Percentiles rank a stretch among this genome's conserved stretches.
Conservation (phyloP, 2,329 filamentous ascomycete genomes). For the Neofusicoccum sp. region DNA sequence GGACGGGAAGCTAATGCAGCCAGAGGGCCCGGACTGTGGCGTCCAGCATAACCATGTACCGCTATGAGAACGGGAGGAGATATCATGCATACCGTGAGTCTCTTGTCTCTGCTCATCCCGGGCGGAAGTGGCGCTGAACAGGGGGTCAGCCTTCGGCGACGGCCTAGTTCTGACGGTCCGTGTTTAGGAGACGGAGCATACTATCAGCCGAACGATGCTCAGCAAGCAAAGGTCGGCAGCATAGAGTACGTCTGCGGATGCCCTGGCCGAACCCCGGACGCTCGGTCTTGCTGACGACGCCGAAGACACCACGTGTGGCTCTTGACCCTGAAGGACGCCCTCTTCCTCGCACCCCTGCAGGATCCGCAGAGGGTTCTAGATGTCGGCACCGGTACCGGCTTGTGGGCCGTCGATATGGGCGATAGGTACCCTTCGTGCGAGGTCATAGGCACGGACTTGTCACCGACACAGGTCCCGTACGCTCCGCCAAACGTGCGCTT, state of each 20-base stretch:
- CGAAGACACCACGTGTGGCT: constrained; percentile 35
- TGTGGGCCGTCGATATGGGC: constrained; percentile 40
- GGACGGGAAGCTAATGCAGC: constrained; percentile 13
- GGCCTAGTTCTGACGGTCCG: not conserved
- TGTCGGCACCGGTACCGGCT: constrained; percentile 35
- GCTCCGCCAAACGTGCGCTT: constrained; percentile 44
- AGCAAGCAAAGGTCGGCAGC: constrained; percentile 21
- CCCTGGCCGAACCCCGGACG: not conserved
- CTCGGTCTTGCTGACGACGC: not conserved
- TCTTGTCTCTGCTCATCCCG: not conserved
- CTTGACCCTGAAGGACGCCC: constrained; percentile 33
- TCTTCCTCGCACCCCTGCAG: constrained; percentile 34
- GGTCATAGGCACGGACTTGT: constrained; percentile 37
- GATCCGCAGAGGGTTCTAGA: constrained; percentile 33
- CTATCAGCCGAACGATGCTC: constrained; percentile 36
- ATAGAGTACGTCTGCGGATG: constrained; percentile 9
- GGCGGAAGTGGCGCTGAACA: not conserved
- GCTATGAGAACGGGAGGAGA: constrained; percentile 37
- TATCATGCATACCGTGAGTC: constrained; percentile 35
- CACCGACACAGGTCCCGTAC: constrained; percentile 32
- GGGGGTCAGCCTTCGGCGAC: not conserved
- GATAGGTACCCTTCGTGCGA: constrained; percentile 36
- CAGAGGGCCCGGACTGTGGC: constrained; percentile 38
- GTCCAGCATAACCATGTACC: constrained; percentile 39
- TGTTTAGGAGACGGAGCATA: constrained; percentile 32